Evolutionary conservation across 805 yeast genomes (phyloP).

Genomic region (Vanderwaltozyma yarrowii): DNA sequence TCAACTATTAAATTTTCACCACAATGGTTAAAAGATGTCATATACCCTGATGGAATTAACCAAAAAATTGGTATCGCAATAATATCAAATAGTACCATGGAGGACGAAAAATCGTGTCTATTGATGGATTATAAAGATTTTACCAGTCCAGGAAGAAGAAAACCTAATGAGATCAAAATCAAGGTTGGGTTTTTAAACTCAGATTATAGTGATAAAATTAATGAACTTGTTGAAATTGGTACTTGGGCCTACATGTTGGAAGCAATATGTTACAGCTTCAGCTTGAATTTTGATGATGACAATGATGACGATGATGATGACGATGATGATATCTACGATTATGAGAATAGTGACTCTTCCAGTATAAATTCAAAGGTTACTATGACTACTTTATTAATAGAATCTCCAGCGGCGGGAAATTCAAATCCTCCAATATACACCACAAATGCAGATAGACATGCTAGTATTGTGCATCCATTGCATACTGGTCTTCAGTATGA

Average conservation of each 20-base stretch:
- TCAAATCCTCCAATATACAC: no score
- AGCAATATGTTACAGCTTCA: conserved; percentile 22
- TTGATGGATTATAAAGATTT: conserved; percentile 16
- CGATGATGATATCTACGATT: conserved; percentile 2
- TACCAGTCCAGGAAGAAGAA: conserved; percentile 11
- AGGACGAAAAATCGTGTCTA: conserved; percentile 15
- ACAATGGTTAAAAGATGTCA: conserved; percentile 6
- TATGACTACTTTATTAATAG: conserved; percentile 3
- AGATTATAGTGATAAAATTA: conserved; percentile 22
- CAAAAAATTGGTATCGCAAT: conserved; percentile 14
- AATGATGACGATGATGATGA: conserved; percentile 14
- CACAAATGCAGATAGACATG: no score
- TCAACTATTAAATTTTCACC: conserved; percentile 11
- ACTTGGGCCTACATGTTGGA: conserved; percentile 23
- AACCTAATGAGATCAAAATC: conserved; percentile 22
- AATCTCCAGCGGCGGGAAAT: background rate
- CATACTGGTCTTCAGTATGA: no score
- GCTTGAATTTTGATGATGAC: conserved; percentile 25
- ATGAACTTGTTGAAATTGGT: conserved; percentile 24
- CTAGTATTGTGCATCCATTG: no score
- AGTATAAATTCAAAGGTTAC: conserved; percentile 4
- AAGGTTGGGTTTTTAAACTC: conserved; percentile 27
- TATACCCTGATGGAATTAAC: conserved; percentile 5
- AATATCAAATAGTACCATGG: conserved; percentile 21
- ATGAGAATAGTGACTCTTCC: background rate